Conservation (phyloP, 352 stramenopile species). For the Blastocystis sp. region DNA sequence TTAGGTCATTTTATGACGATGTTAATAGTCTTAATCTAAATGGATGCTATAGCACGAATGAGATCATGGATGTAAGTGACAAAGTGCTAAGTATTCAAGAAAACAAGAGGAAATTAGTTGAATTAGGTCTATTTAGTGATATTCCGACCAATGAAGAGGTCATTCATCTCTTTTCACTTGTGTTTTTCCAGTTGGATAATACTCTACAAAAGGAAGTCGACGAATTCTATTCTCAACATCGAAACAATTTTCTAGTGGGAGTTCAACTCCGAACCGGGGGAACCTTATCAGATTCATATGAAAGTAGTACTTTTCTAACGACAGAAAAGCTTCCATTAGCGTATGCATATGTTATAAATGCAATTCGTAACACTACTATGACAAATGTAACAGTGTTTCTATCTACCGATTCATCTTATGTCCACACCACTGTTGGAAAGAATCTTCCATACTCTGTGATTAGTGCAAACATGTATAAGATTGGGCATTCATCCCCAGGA, state of each 20-base stretch:
- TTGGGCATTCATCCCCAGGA: conserved; percentile 1
- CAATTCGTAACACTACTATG: not conserved
- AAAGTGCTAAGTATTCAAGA: not conserved
- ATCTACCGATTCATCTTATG: conserved; percentile 22
- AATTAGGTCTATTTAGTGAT: not conserved
- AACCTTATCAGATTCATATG: not conserved
- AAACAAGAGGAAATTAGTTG: not conserved
- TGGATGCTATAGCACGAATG: not conserved
- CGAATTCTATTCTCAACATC: not conserved
- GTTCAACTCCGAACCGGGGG: conserved; percentile 41
- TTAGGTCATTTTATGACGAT: not conserved
- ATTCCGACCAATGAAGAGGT: conserved; percentile 16
- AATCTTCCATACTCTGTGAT: not conserved
- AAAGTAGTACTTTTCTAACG: not conserved
- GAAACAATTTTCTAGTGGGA: not conserved
- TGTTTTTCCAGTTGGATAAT: not conserved
- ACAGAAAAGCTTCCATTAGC: not conserved
- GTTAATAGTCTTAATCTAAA: not conserved
- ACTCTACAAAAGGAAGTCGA: not conserved
- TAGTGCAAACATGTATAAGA: not conserved
- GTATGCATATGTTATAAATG: not conserved
- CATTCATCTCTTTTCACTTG: not conserved
- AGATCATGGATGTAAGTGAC: not conserved
- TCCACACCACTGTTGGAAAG: not conserved
- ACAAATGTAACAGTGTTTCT: conserved; percentile 8